Evolutionary conservation across 352 stramenopile species (phyloP).

Genomic region (Globisporangium lucens): DNA sequence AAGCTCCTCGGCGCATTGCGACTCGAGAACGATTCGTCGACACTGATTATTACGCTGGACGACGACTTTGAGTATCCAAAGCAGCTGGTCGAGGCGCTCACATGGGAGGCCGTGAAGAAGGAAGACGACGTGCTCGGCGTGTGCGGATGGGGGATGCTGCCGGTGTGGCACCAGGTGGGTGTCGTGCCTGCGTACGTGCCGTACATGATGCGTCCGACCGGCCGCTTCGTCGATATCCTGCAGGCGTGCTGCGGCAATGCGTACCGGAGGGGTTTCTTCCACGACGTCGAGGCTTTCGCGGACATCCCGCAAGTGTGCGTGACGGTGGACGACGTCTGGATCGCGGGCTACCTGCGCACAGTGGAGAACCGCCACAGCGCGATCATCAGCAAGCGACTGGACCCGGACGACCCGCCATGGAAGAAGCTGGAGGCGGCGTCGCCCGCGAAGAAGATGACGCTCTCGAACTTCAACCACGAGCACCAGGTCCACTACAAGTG

Average conservation of each 20-base stretch:
- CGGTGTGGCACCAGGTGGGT: conserved; percentile 69
- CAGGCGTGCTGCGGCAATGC: conserved; percentile 69
- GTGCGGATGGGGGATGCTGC: conserved; percentile 79
- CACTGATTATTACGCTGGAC: conserved; percentile 78
- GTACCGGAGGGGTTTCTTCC: conserved; percentile 76
- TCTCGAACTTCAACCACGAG: conserved; percentile 80
- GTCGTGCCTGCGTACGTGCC: conserved; percentile 78
- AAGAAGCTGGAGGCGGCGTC: conserved; percentile 59
- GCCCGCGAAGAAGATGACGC: conserved; percentile 51
- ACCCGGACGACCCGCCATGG: conserved; percentile 62
- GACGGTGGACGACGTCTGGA: conserved; percentile 83
- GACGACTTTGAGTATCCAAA: conserved; percentile 82
- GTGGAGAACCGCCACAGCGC: conserved; percentile 56
- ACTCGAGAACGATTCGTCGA: conserved; percentile 52
- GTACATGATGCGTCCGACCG: conserved; percentile 73
- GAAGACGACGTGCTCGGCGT: conserved; percentile 63
- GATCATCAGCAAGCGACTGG: conserved; percentile 76
- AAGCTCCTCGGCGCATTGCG: conserved; percentile 70
- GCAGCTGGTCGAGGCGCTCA: conserved; percentile 55
- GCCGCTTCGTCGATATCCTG: conserved; percentile 75
- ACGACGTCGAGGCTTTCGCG: conserved; percentile 59
- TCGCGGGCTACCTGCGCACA: conserved; percentile 71
- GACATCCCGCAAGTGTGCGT: conserved; percentile 67
- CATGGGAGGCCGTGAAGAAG: conserved; percentile 62
- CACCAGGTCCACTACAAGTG: conserved; percentile 84